A percentile compares a stretch with the other conserved stretches of the same genome.
Evolutionary conservation across 805 yeast species (phyloP).

Genomic region (Isabelozyma rhagii): DNA sequence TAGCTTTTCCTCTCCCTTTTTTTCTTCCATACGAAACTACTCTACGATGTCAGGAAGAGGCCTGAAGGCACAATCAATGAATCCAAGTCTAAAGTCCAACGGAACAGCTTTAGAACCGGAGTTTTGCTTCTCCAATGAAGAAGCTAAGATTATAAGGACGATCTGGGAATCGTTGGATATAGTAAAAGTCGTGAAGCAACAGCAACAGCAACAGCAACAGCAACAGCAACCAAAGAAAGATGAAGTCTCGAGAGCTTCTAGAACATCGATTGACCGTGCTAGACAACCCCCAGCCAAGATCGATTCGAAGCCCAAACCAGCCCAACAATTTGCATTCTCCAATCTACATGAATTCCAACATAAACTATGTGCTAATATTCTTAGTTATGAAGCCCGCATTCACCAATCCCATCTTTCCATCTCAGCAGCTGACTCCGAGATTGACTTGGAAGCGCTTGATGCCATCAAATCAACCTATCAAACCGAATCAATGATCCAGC

Average conservation of each 20-base stretch:
- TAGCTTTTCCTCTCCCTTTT: not conserved
- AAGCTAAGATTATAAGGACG: not conserved
- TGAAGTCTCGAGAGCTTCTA: not conserved
- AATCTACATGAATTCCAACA: conserved; percentile 6
- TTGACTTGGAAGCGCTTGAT: conserved; percentile 3
- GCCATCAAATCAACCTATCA: conserved; percentile 11
- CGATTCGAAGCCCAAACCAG: not conserved
- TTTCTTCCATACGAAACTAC: too few relatives aligned
- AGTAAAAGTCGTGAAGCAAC: not conserved
- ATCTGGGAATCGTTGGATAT: not conserved
- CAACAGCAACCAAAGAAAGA: not conserved
- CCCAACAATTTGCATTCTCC: not conserved
- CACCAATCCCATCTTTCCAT: not conserved
- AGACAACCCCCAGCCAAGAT: not conserved
- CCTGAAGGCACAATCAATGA: not conserved
- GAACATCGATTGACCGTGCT: not conserved
- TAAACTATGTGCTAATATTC: conserved; percentile 8
- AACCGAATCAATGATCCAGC: conserved; percentile 11
- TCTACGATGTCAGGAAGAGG: not conserved
- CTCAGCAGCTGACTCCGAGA: not conserved
- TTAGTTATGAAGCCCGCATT: conserved; percentile 1
- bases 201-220: not conserved
- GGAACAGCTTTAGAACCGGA: not conserved
- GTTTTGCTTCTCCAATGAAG: not conserved
- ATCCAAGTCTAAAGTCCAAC: not conserved